Evolutionary conservation across 768 basidiomycete genomes (phyloP).

Genomic region (Lactarius trivialis): DNA sequence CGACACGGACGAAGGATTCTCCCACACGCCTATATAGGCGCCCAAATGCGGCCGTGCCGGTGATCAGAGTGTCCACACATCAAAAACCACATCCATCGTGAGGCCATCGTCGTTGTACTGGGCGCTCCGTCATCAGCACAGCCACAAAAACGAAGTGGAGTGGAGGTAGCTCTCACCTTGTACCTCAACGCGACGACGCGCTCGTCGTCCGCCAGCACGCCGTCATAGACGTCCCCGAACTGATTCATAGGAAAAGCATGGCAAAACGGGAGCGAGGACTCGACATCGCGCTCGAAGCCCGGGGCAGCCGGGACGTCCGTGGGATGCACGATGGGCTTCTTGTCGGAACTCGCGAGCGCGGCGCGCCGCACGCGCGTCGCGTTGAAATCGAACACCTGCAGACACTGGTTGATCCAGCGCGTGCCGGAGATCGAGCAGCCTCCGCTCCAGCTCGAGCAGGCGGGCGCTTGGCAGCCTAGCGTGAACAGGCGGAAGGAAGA

Average conservation of each 20-base stretch:
- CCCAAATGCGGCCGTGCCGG: too few species aligned
- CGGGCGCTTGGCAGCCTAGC: background rate
- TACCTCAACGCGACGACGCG: background rate
- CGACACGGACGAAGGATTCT: background rate
- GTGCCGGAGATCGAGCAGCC: background rate
- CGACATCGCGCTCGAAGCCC: background rate
- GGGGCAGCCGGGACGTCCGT: background rate
- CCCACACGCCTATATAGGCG: background rate
- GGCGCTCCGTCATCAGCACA: background rate
- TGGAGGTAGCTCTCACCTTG: background rate
- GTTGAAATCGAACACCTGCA: constrained; percentile 3
- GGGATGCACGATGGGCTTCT: background rate
- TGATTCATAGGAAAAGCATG: background rate
- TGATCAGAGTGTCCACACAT: background rate
- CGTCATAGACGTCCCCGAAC: background rate
- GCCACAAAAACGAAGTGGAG: background rate
- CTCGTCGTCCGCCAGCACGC: constrained; percentile 5
- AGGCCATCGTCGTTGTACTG: background rate
- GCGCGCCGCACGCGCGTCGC: background rate
- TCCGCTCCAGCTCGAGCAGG: background rate
- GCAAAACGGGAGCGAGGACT: background rate
- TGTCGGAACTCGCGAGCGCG: background rate
- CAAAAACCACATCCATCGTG: background rate
- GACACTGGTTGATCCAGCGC: constrained; percentile 1
- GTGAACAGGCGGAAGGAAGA: background rate